Base-by-base conservation (phyloP, 2,329 filamentous ascomycete genomes). In the Fusarium oligoseptatum region DNA sequence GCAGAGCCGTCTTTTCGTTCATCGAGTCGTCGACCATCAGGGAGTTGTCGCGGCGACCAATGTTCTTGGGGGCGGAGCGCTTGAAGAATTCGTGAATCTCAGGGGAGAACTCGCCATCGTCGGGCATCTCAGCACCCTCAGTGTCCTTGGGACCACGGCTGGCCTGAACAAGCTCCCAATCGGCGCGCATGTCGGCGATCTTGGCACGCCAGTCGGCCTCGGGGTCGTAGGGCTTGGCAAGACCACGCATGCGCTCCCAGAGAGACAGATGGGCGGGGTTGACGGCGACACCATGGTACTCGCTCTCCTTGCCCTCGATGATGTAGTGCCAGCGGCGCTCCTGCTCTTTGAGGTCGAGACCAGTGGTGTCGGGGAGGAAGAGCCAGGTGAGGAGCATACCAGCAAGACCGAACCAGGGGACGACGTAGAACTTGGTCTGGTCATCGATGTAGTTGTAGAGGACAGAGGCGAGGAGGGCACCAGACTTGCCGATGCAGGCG, bases 351-450 rank as follows among this genome's bases (percentile, higher is more conserved):
- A 98, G 91, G 82, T 98, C 96, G 43, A 98, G 93, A 66, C 96
- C 96, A 11, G 95, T 98, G 78, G 96, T 98, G 82, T 98, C 96
- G n/a, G 96, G 96, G 36, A 98, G 92, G 89, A 95, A 98, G 78
- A 97, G 76, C 76, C 86, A 92, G 50, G 95, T 98, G 69, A 98
- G 83, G 32, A 98, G 77, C 86, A 97, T 94, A 77, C 96, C 96
- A 17, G 88, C 92, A 17, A 98, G 92, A 81, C 96, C 96, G 82
- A 97, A 98, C 96, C 96, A 98, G 22, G 96, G 95, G 1, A 98
- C 95, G 50, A 98, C 91, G 83, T 95, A 92, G 87, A 98, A 98
- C 83, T 96, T 97, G 71, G 89, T 93, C 82, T 93, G 91, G 2
- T 90, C 92, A 83, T 91, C 90, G 83, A 98, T 98, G 88, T 98